Percentiles rank a stretch among this genome's conserved stretches.
Conservation (phyloP, 805 yeast genomes). For the Myxozyma melibiosi region DNA sequence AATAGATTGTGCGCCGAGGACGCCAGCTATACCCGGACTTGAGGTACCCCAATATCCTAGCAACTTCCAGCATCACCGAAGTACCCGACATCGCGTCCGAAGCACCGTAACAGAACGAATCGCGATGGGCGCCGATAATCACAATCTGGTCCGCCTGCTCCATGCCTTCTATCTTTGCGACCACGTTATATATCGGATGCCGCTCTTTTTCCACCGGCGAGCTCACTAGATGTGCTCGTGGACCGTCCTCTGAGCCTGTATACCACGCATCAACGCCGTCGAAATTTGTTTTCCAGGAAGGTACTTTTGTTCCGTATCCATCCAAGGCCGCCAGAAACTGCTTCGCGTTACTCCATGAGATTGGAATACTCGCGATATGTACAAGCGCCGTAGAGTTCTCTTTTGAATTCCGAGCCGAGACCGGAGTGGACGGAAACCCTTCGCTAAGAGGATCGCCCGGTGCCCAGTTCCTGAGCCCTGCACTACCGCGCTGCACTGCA, state of each 20-base stretch:
- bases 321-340: constrained; percentile 46
- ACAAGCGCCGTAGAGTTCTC: constrained; percentile 52
- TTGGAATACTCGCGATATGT: constrained; percentile 72
- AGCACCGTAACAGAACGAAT: constrained; percentile 83
- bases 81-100: constrained; percentile 79
- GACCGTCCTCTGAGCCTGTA: constrained; percentile 22
- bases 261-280: constrained; percentile 41
- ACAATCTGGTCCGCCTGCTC: constrained; percentile 51
- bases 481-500: constrained; percentile 75
- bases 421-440: constrained; percentile 55
- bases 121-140: constrained; percentile 75
- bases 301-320: constrained; percentile 46
- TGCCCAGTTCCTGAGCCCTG: constrained; percentile 57
- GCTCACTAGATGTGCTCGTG: constrained; percentile 19
- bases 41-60: constrained; percentile 55
- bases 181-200: constrained; percentile 64
- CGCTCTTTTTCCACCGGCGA: constrained; percentile 56
- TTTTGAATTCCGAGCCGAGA: constrained; percentile 48
- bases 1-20: constrained; percentile 67
- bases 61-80: constrained; percentile 64
- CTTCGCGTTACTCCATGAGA: constrained; percentile 71
- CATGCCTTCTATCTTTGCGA: constrained; percentile 60
- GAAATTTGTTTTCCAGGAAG: constrained; percentile 18
- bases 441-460: constrained; percentile 85
- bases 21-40: constrained; percentile 62